phyloP scores from a whole-genome alignment of 129 eudicot genomes.

The Artemisia annua region DNA sequence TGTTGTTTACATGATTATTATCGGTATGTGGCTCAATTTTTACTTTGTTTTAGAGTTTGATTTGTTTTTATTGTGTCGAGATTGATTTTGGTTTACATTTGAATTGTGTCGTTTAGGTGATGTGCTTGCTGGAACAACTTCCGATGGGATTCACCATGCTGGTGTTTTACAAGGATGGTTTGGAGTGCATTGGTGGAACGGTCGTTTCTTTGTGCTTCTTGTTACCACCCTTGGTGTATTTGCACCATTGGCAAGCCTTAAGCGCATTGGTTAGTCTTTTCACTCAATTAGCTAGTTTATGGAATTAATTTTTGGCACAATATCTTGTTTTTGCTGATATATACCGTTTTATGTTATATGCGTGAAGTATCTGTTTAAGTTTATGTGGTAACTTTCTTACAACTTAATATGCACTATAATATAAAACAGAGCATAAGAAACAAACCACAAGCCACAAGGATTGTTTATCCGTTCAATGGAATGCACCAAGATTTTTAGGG shows the following conservation, averaged over 20 bases:
- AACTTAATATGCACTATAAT: background rate
- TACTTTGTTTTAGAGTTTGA: background rate
- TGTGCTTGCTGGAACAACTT: slow-evolving; percentile 91
- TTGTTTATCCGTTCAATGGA: too few species aligned
- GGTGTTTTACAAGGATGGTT: slow-evolving; percentile 98
- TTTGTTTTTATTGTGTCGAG: slow-evolving; percentile 1
- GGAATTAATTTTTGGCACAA: background rate
- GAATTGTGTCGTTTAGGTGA: slow-evolving; percentile 50
- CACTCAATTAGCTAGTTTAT: background rate
- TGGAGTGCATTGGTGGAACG: slow-evolving; percentile 89
- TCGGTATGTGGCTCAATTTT: slow-evolving; percentile 44
- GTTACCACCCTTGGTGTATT: slow-evolving; percentile 69
- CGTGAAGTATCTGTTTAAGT: background rate
- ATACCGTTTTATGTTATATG: background rate
- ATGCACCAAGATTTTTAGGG: too few species aligned
- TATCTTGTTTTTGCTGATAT: background rate
- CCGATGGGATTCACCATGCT: slow-evolving; percentile 75
- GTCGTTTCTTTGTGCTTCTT: slow-evolving; percentile 72
- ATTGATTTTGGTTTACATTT: slow-evolving; percentile 5
- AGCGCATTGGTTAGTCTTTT: slow-evolving; percentile 78
- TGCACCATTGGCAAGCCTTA: slow-evolving; percentile 88
- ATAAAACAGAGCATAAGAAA: too few species aligned
- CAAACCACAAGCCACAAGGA: too few species aligned
- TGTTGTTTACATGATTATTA: slow-evolving; percentile 88
- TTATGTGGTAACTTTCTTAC: background rate